A percentile compares a stretch with the other conserved stretches of the same genome.
These are phyloP conservation scores for Neonectria punicea DNA, from an alignment of 2,329 filamentous ascomycete genomes.

Conservation along the genomic window DNA sequence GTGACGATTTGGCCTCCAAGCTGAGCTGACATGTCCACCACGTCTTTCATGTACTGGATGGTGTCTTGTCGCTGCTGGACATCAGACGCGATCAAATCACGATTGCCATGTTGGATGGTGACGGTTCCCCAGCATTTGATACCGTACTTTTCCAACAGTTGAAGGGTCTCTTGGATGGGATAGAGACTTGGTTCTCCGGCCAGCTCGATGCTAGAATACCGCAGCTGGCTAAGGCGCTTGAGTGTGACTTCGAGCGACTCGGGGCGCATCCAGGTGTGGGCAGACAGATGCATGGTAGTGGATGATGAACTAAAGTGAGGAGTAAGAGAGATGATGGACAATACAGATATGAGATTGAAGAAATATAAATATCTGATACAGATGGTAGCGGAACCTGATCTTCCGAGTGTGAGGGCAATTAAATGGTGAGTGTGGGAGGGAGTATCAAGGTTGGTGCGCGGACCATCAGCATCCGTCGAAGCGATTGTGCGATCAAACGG, in stretches of 20 bases:
- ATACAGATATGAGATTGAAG: too few relatives aligned
- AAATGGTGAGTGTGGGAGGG: too few relatives aligned
- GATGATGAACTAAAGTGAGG: neutral
- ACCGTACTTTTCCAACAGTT: slow-evolving; percentile 27
- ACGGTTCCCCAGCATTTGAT: slow-evolving; percentile 35
- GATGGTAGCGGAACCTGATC: neutral
- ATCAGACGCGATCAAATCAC: slow-evolving; percentile 30
- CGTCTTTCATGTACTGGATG: slow-evolving; percentile 32
- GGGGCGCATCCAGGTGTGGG: slow-evolving; percentile 38
- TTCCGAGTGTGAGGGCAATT: neutral
- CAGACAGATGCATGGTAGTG: slow-evolving; percentile 30
- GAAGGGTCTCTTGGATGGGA: slow-evolving; percentile 4
- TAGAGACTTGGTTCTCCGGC: slow-evolving; percentile 28
- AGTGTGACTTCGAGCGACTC: slow-evolving; percentile 33
- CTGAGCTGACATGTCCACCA: slow-evolving; percentile 27
- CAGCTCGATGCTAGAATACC: slow-evolving; percentile 33
- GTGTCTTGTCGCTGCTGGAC: slow-evolving; percentile 26
- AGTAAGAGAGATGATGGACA: neutral
- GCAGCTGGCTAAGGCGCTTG: slow-evolving; percentile 20
- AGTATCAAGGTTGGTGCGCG: neutral
- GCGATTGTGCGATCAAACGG: neutral
- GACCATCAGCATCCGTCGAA: neutral
- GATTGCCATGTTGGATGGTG: slow-evolving; percentile 31
- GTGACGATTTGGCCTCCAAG: slow-evolving; percentile 29
- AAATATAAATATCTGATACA: neutral